Base-by-base conservation (phyloP, 2,329 filamentous ascomycete species). In the Coleophoma eucalyptorum region DNA sequence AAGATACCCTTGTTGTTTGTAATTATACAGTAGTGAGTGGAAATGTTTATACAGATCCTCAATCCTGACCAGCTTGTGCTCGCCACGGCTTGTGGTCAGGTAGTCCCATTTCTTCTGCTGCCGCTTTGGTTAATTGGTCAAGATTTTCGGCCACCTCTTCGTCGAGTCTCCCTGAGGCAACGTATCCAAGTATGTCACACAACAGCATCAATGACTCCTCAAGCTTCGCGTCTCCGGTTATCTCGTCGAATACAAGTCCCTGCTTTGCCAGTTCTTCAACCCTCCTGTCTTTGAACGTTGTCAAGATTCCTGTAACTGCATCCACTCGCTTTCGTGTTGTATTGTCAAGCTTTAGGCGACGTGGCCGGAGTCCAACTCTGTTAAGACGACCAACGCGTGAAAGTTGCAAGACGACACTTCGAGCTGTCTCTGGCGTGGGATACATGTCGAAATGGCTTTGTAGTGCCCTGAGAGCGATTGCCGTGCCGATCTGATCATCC, bases 381-480 rank as follows among this genome's bases (percentile, higher is more conserved):
- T 51, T 65, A 61, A 37, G 64, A 53, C 46, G 62, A 40, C 41
- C 63, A 40, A 67, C 63, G 4, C 75, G 70, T 16, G 76, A 71
- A 40, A 80, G 65, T 56, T 78, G 73, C 35, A 79, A 65, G 31
- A 77, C 63, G 50, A 80, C 67, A 55, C 74, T 67, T 13, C 73
- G 73, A 19, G 67, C 71, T 11, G 75, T 78, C 19, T 67, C 65
- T 46, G 73, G 67, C 49, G 72, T 72, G 0, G 78, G 77, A 46
- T 67, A 69, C 46, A 71, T 67, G 32, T 67, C 65, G 50, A 79
- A 80, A 5, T 60, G 57, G 16, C 67, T 55, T 44, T 68, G 67
- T 60, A 80, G 60, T 2, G 71, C 70, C 48, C 72, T 67, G 12
- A 81, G 62, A 2, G 75, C 75, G 32, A 79, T 71, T 19, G 79